Conservation (phyloP, 371 early-diverging fungal species). For the Mucor circinelloides region DNA sequence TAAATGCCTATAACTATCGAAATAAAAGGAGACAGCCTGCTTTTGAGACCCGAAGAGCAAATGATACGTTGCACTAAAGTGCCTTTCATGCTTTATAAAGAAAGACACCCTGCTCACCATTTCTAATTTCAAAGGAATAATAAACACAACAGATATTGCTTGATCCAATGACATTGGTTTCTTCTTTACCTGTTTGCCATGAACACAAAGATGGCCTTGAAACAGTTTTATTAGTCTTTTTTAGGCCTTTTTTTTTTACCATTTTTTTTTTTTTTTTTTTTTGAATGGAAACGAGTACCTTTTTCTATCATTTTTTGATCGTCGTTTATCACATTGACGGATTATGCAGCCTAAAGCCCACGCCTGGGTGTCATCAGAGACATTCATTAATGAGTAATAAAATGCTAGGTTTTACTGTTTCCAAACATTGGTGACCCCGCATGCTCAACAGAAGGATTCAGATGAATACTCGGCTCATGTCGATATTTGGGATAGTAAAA, state of each 20-base stretch:
- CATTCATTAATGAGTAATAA: neutral
- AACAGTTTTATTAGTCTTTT: constrained; percentile 12
- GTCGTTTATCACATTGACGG: neutral
- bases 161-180: constrained; percentile 18
- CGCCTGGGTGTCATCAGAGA: neutral
- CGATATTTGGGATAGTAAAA: neutral
- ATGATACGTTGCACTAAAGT: constrained; percentile 8
- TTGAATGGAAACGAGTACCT: neutral
- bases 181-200: neutral
- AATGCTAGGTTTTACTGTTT: neutral
- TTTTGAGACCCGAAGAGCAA: neutral
- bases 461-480: neutral
- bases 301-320: neutral
- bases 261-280: neutral
- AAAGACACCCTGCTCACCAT: constrained; percentile 10
- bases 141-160: constrained; percentile 19
- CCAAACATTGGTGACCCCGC: neutral
- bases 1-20: neutral
- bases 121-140: constrained; percentile 9
- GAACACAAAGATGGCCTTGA: constrained; percentile 1
- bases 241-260: neutral
- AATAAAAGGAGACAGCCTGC: neutral
- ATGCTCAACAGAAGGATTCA: neutral
- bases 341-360: neutral
- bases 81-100: constrained; percentile 9